Evolutionary conservation across 495 filamentous ascomycete genomes (phyloP), one percentile per base, ranked within the genome.

Genomic region (Hypoxylon rickii): DNA sequence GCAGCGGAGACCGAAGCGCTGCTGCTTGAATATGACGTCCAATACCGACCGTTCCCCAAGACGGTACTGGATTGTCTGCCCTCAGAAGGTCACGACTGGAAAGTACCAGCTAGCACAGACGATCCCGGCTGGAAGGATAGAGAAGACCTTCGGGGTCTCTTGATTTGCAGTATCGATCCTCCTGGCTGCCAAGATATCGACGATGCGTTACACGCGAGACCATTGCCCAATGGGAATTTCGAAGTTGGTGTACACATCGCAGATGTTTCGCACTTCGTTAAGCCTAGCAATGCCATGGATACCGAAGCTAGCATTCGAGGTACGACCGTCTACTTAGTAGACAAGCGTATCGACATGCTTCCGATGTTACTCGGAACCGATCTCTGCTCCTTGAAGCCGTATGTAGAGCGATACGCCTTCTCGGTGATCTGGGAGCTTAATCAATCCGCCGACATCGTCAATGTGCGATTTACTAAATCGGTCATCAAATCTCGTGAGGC

Each of bases 321-420:
- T 54, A 97, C 94, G 2, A 97, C 95, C 0, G 94, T 98, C 21
- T 98, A 98, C 64, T 79, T 98, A 18, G 95, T 98, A 1, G 94
- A 98, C 73, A 98, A 97, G 76, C 92, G 94, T 59, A 97, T 98
- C 61, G 94, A 98, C 74, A 98, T 98, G 95, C 79, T 98, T 67
- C 95, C 95, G 13, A 89, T 89, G 81, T 84, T 98, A 18, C 82
- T 98, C 12, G 94, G 94, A 22, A 98, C 94, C 1, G 94, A 98
- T 58, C 77, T 98, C 2, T 98, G 94, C 74, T 98, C 94, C 7
- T 80, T 98, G 26, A 97, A 97, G 64, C 95, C 95, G 3, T 95
- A 97, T 65, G 90, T 98, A 20, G 94, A 97, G 70, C 91, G 95
- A 10, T 98, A 91, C 67, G 92, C 95, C 10, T 98, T 98, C 72